Base-by-base conservation (phyloP, 73 alveolate species). In the Effrenium voratum region DNA sequence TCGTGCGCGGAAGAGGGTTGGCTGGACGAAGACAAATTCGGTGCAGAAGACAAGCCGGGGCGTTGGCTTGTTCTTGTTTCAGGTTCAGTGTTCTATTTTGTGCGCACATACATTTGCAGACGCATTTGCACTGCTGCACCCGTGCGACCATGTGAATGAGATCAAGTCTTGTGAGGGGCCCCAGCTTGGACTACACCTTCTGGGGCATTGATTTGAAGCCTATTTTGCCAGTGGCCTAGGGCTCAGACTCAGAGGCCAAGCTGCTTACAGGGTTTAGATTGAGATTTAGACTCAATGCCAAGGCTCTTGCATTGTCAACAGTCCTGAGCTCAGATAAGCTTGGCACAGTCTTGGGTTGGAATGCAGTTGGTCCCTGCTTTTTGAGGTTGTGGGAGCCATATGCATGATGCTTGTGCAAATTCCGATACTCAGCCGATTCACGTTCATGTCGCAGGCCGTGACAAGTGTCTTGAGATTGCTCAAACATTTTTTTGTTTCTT, bases 361-460 rank as follows among this genome's bases (percentile, higher is more conserved):
- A 63, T 28, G 77, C 77, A 16, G 43, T 30, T 68, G n/a, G n/a
- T n/a, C n/a, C n/a, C n/a, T n/a, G 0, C 80, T 26, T 40, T 16
- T 34, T 44, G 43, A 73, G 83, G 83, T 73, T 30, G 40, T 73
- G n/a, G 83, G 83, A 28, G 83, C 52, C 30, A 24, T 73, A 32
- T 73, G 83, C 49, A 73, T 73, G 83, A 46, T 73, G 52, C 83
- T 73, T 5, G 83, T 73, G 52, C 83, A 73, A 50, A 73, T 73
- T 36, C 60, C 87, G 28, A 76, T 76, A 59, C 41, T 76, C 60
- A 43, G 60, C 5, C 60, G 87, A 5, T 76, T 76, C 63, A 76
- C 87, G 28, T 0, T 5, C 87, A 13, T 76, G 59, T 19, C 57
- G n/a, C 60, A 76, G 87, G 87, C 87, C 40, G n/a, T n/a, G n/a